phyloP scores from a whole-genome alignment of 148 eudicot species.

The Oxyria digyna region DNA sequence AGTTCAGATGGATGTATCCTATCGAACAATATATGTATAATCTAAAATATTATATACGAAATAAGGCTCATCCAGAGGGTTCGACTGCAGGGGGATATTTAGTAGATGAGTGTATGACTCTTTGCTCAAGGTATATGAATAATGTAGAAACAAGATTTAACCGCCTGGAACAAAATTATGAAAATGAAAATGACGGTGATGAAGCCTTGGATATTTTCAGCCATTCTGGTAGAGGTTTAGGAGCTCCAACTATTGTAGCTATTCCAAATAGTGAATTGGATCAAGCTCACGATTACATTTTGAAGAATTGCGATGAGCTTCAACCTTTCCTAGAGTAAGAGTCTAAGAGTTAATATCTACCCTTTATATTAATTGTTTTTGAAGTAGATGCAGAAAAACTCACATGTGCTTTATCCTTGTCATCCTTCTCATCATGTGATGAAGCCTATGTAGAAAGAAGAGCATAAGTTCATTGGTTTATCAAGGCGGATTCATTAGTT shows the following conservation, averaged over 20 bases:
- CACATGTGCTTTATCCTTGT: no score
- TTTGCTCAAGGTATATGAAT: slow-evolving; percentile 12
- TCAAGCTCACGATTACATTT: slow-evolving; percentile 9
- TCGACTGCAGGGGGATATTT: slow-evolving; percentile 15
- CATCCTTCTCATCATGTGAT: no score
- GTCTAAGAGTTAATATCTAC: background rate
- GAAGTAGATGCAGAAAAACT: no score
- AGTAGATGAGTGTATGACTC: slow-evolving; percentile 13
- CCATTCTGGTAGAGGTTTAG: slow-evolving; percentile 1
- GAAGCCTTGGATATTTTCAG: background rate
- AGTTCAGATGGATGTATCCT: slow-evolving; percentile 15
- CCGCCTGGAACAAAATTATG: background rate
- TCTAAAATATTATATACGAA: slow-evolving; percentile 11
- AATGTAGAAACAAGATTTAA: slow-evolving; percentile 11
- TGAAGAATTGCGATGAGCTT: slow-evolving; percentile 11
- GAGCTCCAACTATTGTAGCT: background rate
- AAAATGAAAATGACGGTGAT: background rate
- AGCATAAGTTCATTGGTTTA: no score
- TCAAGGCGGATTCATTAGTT: no score
- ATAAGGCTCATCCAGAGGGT: slow-evolving; percentile 15
- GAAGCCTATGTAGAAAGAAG: no score
- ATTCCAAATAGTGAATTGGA: background rate
- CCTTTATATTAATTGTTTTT: no score
- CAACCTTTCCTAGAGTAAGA: slow-evolving; percentile 8
- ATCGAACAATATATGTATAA: slow-evolving; percentile 10